Evolutionary conservation across 2,329 filamentous ascomycete genomes (phyloP), one percentile per base, ranked within the genome.

Genomic region (Colletotrichum noveboracense): DNA sequence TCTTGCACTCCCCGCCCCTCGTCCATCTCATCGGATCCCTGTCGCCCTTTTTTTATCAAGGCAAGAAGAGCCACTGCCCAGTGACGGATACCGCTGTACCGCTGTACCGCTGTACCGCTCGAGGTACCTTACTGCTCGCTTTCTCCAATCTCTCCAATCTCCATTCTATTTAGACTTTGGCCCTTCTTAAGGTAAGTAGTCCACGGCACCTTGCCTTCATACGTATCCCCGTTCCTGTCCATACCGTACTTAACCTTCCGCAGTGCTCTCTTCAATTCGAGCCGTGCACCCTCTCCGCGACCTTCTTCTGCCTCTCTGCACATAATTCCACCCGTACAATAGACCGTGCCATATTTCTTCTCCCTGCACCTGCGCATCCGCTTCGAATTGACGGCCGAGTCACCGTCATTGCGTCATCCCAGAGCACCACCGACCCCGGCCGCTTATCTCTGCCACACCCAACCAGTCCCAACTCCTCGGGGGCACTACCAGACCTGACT

Each of bases 341-440:
- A 10, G 36, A 43, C 13, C 60, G 66, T 56, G 38, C 32, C n/a
- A 4, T n/a, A 18, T 9, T 32, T 16, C 24, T 62, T 61, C 36
- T 60, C 13, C 16, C 18, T 8, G 68, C 48, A 62, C 56, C 28
- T 70, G 67, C 67, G 68, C 38, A 55, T 26, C 30, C 28, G 58
- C 48, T 14, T 62, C 70, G 52, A 62, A 75, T 34, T 66, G 69
- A 72, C 62, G 43, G 34, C 70, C 38, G 43, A 73, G 73, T 67
- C 14, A 68, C 26, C 61, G 73, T 73, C 73, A 75, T 75, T 75
- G 73, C 73, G 73, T 75, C 73, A 75, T 73, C 70, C 73, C 26
- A 38, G 34, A 64, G 16, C 24, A 66, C 55, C 62, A 24, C 65
- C 38, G 43, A 55, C 62, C 64, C 64, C 32, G 56, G 62, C 36